Evolutionary conservation across 2,329 filamentous ascomycete species (phyloP), one percentile per base, ranked within the genome.

Genomic region (Fusarium solani-melongenae): DNA sequence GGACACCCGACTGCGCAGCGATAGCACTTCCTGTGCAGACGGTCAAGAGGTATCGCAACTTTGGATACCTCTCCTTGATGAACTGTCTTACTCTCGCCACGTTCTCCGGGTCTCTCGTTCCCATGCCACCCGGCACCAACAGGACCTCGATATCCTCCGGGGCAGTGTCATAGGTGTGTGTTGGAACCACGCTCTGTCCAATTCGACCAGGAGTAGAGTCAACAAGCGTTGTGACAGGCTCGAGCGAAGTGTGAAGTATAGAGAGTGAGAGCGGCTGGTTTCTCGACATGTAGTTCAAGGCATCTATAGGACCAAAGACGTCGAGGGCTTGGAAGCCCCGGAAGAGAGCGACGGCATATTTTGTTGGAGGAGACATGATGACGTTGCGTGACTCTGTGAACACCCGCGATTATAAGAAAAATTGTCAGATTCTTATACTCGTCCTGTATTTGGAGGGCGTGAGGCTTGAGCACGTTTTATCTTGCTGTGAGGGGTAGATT

Each of bases 21-120:
- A 91, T 78, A 2, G 85, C 84, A 3, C 87, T 83, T 0, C 91
- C 91, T 0, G 89, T 92, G 76, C 91, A 93, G 0, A 92, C 86
- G 0, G 88, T 91, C n/a, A 92, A 81, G 7, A 91, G 74, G 67
- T 88, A 89, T 56, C 83, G 79, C 8, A 90, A 72, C 9, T 81
- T 80, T 0, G 85, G 83, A 69, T 84, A 88, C 5, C 76, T 73
- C 0, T 78, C 72, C 6, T 72, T 73, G 46, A 90, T 79, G 69
- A 86, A 90, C n/a, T 85, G 79, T 4, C 78, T 77, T 2, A 81
- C 74, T 7, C 67, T 62, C 8, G 79, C 60, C 0, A 76, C 75
- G 1, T 65, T 65, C 2, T 79, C 71, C 0, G 73, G 22, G 5
- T 79, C 66, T 6, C 80, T 76, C 1, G 79, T 75, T 1, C 84